Evolutionary conservation across 345 rosid species (phyloP).

Genomic region (Acer saccharum): DNA sequence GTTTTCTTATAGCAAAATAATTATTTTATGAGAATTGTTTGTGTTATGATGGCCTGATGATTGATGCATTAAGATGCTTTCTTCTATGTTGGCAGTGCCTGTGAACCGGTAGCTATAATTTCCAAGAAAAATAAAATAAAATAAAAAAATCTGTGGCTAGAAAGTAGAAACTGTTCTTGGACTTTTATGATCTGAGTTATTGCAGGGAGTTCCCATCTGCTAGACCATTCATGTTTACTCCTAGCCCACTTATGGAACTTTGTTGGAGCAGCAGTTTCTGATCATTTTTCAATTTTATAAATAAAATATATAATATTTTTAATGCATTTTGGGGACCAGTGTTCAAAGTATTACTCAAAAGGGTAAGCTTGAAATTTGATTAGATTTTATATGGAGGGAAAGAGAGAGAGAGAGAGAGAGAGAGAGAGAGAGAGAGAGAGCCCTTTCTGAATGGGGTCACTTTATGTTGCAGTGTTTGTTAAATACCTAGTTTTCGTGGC

Average conservation of each 20-base stretch:
- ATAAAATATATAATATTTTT: background rate
- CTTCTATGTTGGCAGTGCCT: background rate
- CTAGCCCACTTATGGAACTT: background rate
- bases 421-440: background rate
- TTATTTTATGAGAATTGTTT: background rate
- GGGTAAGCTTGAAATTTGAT: background rate
- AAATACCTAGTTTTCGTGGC: background rate
- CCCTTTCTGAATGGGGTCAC: background rate
- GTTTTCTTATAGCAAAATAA: background rate
- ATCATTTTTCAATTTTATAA: background rate
- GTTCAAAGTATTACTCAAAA: background rate
- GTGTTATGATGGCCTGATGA: background rate
- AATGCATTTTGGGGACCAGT: background rate
- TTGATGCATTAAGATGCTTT: background rate
- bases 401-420: background rate
- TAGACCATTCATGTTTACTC: background rate
- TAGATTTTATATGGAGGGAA: background rate
- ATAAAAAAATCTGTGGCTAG: background rate
- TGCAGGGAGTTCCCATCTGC: background rate
- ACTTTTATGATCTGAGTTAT: background rate
- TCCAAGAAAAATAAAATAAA: background rate
- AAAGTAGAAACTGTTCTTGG: background rate
- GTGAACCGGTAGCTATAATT: background rate
- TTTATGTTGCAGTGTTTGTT: background rate
- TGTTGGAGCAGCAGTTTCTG: background rate